Base-by-base conservation (phyloP, 2,329 filamentous ascomycete genomes). In the Aureobasidium lini region DNA sequence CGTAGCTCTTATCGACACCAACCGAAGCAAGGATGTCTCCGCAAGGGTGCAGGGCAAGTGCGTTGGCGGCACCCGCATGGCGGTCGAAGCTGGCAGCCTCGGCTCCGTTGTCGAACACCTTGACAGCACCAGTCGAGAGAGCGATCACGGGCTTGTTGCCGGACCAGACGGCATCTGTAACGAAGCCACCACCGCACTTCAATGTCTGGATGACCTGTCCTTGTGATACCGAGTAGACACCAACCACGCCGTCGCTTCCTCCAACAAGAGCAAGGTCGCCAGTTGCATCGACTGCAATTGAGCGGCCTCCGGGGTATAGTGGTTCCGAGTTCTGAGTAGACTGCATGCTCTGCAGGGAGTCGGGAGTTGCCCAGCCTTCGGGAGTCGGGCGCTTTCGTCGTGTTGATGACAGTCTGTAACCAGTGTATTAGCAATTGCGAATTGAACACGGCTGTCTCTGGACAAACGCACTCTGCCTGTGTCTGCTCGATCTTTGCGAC, bases 361-460 rank as follows among this genome's bases (percentile, higher is more conserved):
- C 89, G 46, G 82, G 74, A 6, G 87, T 90, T 4, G 86, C 88
- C 93, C 94, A 97, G 59, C 83, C 89, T 62, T 89, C 84, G 32
- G 94, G 93, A 37, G 95, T 78, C 7, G 90, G 83, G 62, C 94
- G 88, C 81, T 95, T 96, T 76, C 93, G 89, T 69, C 94, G 89
- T 49, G 88, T 88, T 71, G 90, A 90, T 61, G 89, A 94, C 61
- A 97, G 81, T 68, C 90, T 95, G 61, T 66, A 63, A 63, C 65
- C 28, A 28, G 28, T 23, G 15, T 4, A 62, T 72, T 64, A 73
- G 69, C 53, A 60, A 16, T 4, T 40, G 2, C 5, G 7, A 23
- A 8, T 1, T 15, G 42, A 8, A n/a, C 11, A 15, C 29, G 23
- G 10, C 39, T 29, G 32, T 43, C 53, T 15, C 37, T 29, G n/a